Base-by-base conservation (phyloP, 1,139 yeast species). In the Debaryomyces psychrophilus region DNA sequence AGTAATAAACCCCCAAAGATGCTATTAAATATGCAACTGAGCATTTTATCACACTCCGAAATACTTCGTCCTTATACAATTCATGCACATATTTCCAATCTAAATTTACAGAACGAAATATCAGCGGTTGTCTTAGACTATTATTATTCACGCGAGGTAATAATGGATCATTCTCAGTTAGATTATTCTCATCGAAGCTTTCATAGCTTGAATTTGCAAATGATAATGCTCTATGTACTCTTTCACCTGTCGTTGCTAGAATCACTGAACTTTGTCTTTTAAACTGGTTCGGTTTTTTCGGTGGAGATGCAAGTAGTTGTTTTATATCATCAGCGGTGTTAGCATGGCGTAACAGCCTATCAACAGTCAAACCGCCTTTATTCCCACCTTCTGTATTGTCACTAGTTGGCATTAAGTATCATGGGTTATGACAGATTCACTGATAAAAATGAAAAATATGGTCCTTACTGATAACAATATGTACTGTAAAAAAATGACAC, bases 11-110 rank as follows among this genome's bases (percentile, higher is more conserved):
- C 2, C 85, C 88, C 45, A 87, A 60, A 0, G 95, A 85, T 1
- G 90, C 95, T 1, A 87, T 52, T 9, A 85, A 67, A 58, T 89
- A 89, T 1, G 95, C 87, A 25, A 87, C 51, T 0, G 92, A 73
- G 53, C 95, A 85, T 57, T 87, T 87, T 33, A 85, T 46, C 1
- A 85, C 81, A 46, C 58, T 67, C 18, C 64, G 58, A 38, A 56
- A 54, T 18, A 53, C 38, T 11, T 62, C 62, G 48, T 60, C 52
- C 38, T 50, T 31, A 45, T 57, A 60, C 3, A 52, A 5, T 11
- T 28, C 12, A 18, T 28, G 26, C 12, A 28, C 8, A 8, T 28
- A 20, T 38, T 28, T 38, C 25, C 33, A 12, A 8, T 18, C 15
- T 18, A 17, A 18, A 14, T 17, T 11, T 8, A 28, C 15, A 9